Conservation (phyloP, 306 rosid species). For the Lotus japonicus region DNA sequence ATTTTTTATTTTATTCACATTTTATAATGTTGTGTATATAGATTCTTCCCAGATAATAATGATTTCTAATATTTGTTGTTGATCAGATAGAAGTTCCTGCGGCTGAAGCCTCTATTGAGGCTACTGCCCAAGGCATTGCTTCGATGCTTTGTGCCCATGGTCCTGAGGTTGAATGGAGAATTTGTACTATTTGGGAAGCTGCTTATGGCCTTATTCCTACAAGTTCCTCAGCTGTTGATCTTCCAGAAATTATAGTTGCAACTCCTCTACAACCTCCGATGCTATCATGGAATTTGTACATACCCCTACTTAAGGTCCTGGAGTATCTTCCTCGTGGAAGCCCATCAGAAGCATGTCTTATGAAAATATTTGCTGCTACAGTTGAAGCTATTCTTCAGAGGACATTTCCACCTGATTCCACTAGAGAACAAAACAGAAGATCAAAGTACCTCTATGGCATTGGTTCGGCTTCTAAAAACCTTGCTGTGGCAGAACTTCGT, state of each 20-base stretch:
- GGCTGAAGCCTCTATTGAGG: constrained; percentile 90
- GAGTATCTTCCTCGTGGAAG: constrained; percentile 99
- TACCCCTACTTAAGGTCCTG: constrained; percentile 89
- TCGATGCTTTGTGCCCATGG: constrained; percentile 99
- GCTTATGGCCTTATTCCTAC: constrained; percentile 95
- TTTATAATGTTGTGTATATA: neutral
- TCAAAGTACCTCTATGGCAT: constrained; percentile 57
- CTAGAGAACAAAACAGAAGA: constrained; percentile 71
- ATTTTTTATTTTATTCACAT: neutral
- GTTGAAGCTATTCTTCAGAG: constrained; percentile 94
- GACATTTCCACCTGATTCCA: constrained; percentile 71
- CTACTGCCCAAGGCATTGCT: constrained; percentile 98
- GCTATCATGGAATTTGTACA: constrained; percentile 91
- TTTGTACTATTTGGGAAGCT: constrained; percentile 99
- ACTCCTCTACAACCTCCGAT: constrained; percentile 88
- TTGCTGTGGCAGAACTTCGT: constrained; percentile 95
- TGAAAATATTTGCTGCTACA: constrained; percentile 96
- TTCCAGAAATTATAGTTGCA: constrained; percentile 90
- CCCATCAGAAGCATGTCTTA: constrained; percentile 96
- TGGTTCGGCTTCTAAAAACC: constrained; percentile 85
- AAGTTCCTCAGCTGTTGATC: constrained; percentile 94
- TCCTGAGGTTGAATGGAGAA: constrained; percentile 99
- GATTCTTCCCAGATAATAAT: neutral
- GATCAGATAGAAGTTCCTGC: constrained; percentile 89
- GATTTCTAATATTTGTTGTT: constrained; percentile 13